Percentiles rank a stretch among this genome's conserved stretches.
These are phyloP conservation scores for Ajuga reptans DNA, from an alignment of 305 asterid species.

Conservation along the genomic window DNA sequence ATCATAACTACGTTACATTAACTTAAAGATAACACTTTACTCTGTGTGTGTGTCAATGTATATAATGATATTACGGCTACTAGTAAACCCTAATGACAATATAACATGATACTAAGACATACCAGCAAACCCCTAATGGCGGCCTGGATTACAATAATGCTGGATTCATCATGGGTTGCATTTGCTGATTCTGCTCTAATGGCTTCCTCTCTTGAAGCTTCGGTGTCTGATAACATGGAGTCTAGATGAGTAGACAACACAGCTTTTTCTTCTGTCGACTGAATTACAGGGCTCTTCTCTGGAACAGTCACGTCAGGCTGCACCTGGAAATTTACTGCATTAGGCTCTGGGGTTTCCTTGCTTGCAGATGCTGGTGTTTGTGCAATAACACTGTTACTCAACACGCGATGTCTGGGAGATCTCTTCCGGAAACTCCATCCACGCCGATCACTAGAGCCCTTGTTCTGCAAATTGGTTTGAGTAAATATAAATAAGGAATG, in stretches of 20 bases:
- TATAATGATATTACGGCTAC: conserved; percentile 35
- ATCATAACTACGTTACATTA: conserved; percentile 8
- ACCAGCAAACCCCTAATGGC: conserved; percentile 72
- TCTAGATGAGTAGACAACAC: conserved; percentile 34
- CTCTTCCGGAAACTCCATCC: conserved; percentile 93
- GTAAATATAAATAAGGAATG: background rate
- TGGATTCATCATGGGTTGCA: conserved; percentile 41
- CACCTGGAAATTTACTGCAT: conserved; percentile 36
- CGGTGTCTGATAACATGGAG: conserved; percentile 30
- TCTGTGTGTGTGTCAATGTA: background rate
- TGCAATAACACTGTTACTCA: conserved; percentile 58
- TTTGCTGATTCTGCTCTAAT: conserved; percentile 16
- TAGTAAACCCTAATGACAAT: conserved; percentile 53
- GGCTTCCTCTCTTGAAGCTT: conserved; percentile 30
- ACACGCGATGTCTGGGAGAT: conserved; percentile 70
- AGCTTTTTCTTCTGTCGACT: conserved; percentile 43
- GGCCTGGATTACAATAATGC: conserved; percentile 59
- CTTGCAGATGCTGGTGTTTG: conserved; percentile 49
- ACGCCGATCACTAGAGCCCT: conserved; percentile 64
- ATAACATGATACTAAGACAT: conserved; percentile 20
- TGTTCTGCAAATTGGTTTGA: conserved; percentile 42
- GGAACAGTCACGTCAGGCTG: conserved; percentile 40
- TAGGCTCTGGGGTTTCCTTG: conserved; percentile 56
- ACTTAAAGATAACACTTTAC: conserved; percentile 1
- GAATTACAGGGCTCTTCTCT: conserved; percentile 41